A percentile compares a stretch with the other conserved stretches of the same genome.
Evolutionary conservation across 1,284 basidiomycete species (phyloP).

Genomic region (Ustilago xerochloae): DNA sequence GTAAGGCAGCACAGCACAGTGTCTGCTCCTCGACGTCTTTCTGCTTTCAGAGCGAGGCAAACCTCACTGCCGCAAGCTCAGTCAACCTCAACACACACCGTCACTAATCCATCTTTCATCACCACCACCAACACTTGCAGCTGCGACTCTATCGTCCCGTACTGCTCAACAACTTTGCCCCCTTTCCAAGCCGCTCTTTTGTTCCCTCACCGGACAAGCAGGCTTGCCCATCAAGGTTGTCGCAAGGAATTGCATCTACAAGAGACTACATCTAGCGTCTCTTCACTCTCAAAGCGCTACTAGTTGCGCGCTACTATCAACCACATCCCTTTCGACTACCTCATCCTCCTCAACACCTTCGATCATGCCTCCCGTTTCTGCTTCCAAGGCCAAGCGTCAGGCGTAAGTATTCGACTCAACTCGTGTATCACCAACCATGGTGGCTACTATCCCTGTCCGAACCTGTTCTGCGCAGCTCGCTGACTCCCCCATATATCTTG

Average conservation of each 20-base stretch:
- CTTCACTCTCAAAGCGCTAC: slow-evolving; percentile 3
- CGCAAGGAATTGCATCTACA: neutral
- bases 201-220: slow-evolving; percentile 19
- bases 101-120: slow-evolving; percentile 4
- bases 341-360: neutral
- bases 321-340: neutral
- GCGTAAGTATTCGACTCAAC: slow-evolving; percentile 55
- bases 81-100: slow-evolving; percentile 5
- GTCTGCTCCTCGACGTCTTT: neutral
- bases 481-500: neutral
- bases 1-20: neutral
- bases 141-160: slow-evolving; percentile 21
- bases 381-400: slow-evolving; percentile 68
- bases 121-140: slow-evolving; percentile 29
- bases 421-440: no score
- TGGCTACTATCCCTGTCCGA: no score
- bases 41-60: neutral
- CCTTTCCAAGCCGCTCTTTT: slow-evolving; percentile 1
- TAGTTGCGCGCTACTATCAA: slow-evolving; percentile 10
- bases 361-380: slow-evolving; percentile 64
- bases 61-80: no score
- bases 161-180: slow-evolving; percentile 5
- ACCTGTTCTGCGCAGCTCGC: neutral
- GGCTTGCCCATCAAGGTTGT: slow-evolving; percentile 37
- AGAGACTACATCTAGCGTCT: slow-evolving; percentile 1